Evolutionary conservation across 2,329 filamentous ascomycete species (phyloP), one percentile per base, ranked within the genome.

Genomic region (Talaromyces rugulosus): DNA sequence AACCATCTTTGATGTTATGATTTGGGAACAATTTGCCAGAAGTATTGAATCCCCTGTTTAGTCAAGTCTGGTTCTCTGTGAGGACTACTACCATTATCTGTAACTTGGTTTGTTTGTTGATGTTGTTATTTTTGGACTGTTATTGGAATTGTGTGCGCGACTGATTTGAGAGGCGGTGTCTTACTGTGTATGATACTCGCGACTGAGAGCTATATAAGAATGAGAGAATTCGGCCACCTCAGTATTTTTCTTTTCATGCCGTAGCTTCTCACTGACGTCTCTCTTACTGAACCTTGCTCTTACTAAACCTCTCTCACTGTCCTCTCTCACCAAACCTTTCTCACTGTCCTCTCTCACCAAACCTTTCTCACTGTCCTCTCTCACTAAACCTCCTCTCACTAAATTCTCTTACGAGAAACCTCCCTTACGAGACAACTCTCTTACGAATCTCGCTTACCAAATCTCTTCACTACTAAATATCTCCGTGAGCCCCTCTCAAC

Each of bases 131-230:
- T 51, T 51, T 30, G 27, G 23, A 16, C 31, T 53, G 27, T 23
- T 23, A 18, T 33, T 53, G 42, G 16, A n/a, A 5, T 53, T 31
- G 9, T 2, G 7, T n/a, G 12, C 31, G 28, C 28, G 50, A 53
- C 12, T 47, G 18, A 23, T n/a, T 53, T 53, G 50, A 53, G 28
- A n/a, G 50, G 50, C 27, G 50, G 14, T 30, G 50, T 53, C 50
- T 47, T 53, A 53, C 50, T 53, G 30, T 33, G 50, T 53, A 53
- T 16, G 50, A 53, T 53, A 53, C 50, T 71, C 73, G 74, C 73
- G 70, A 72, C 71, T 73, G 68, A 68, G 74, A 72, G 23, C 44
- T 47, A 47, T 47, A 47, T 47, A 47, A 47, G 44, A 60, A 50
- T 36, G 55, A 56, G 9, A 23, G 23, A 23, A 50, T 61, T 56